A percentile compares a stretch with the other conserved stretches of the same genome.
Conservation (phyloP, 2,329 filamentous ascomycete species). For the Clonostachys rhizophaga region DNA sequence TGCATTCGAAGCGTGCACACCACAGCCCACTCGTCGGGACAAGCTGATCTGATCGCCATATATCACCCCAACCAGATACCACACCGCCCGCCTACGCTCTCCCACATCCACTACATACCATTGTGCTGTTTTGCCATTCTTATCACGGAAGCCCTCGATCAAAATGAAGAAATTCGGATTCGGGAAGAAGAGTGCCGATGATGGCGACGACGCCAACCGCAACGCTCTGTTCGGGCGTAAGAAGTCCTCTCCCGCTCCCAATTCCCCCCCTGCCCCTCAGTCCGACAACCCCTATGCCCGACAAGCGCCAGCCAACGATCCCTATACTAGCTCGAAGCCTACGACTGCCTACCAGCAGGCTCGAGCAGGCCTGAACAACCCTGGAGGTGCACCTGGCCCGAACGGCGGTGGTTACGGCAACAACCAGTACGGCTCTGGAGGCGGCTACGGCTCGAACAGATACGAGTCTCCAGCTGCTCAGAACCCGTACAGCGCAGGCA, state of each 20-base stretch:
- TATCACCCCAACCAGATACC: too few species aligned
- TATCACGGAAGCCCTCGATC: too few species aligned
- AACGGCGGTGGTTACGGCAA: slow-evolving; percentile 41
- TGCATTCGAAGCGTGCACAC: too few species aligned
- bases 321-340: slow-evolving; percentile 45
- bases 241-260: slow-evolving; percentile 39
- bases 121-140: too few species aligned
- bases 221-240: slow-evolving; percentile 49
- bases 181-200: slow-evolving; percentile 48
- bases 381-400: slow-evolving; percentile 23
- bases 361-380: slow-evolving; percentile 23
- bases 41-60: too few species aligned
- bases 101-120: too few species aligned
- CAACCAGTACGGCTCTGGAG: slow-evolving; percentile 45
- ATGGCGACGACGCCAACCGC: slow-evolving; percentile 41
- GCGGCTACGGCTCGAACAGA: slow-evolving; percentile 47
- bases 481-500: slow-evolving; percentile 27
- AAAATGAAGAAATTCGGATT: slow-evolving; percentile 59
- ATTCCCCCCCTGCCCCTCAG: slow-evolving; percentile 16
- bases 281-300: slow-evolving; percentile 55
- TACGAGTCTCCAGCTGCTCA: slow-evolving; percentile 33
- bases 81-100: too few species aligned
- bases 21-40: too few species aligned
- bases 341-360: slow-evolving; percentile 40
- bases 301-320: slow-evolving; percentile 41